Conservation (phyloP, 2,329 filamentous ascomycete genomes). For the Periconia sp. region DNA sequence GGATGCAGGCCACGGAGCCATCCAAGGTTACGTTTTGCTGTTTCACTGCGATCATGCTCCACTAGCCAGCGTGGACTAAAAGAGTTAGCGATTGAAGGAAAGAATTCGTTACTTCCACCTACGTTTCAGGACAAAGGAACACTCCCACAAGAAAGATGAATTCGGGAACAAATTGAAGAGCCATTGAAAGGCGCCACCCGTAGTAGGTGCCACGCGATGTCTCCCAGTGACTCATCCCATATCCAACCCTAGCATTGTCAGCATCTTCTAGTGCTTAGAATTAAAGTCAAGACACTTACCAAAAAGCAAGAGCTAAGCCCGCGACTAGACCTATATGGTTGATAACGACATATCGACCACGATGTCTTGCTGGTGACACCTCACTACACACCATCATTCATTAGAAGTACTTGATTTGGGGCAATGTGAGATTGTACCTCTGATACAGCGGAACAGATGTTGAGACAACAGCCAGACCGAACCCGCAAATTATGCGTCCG, state of each 20-base stretch:
- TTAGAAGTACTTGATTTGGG: too few species aligned
- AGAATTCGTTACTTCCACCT: conserved; percentile 39
- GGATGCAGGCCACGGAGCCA: conserved; percentile 55
- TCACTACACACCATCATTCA: too few species aligned
- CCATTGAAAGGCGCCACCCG: conserved; percentile 62
- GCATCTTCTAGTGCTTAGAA: neutral
- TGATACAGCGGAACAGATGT: conserved; percentile 65
- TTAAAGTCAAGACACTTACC: conserved; percentile 47
- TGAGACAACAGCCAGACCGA: conserved; percentile 62
- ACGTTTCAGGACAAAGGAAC: conserved; percentile 63
- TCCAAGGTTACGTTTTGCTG: conserved; percentile 52
- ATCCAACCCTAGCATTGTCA: conserved; percentile 57
- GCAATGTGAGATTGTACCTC: too few species aligned
- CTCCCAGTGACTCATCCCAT: conserved; percentile 62
- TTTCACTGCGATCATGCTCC: conserved; percentile 54
- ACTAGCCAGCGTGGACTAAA: conserved; percentile 63
- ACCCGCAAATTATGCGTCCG: conserved; percentile 59
- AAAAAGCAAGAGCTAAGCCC: conserved; percentile 61
- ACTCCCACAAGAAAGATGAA: conserved; percentile 57
- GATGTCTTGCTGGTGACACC: conserved; percentile 59
- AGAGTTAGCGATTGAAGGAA: conserved; percentile 1
- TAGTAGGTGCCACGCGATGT: conserved; percentile 50
- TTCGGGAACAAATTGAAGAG: conserved; percentile 60
- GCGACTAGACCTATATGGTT: conserved; percentile 65
- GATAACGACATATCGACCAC: conserved; percentile 64